Conservation (phyloP, 306 rosid species). For the Prunus kanzakura region DNA sequence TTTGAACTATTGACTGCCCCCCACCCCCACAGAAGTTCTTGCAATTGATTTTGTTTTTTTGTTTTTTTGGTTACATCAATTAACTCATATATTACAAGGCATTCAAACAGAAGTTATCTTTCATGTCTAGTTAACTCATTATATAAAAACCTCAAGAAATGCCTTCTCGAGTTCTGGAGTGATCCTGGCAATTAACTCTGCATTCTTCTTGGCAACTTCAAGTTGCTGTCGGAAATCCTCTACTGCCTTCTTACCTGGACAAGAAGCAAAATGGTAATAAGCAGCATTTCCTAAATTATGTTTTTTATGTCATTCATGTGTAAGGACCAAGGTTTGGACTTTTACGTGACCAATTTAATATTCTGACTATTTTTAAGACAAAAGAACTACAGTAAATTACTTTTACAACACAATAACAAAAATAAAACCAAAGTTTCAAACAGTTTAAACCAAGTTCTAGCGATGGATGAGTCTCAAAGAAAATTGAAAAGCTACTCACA, state of each 20-base stretch:
- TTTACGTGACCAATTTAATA: background rate
- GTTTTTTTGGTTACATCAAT: too few relatives aligned
- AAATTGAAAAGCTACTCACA: constrained; percentile 48
- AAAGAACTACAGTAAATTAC: background rate
- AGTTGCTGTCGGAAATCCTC: constrained; percentile 56
- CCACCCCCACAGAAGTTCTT: too few relatives aligned
- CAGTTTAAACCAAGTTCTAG: background rate
- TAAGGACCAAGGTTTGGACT: background rate
- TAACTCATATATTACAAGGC: background rate
- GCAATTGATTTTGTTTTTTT: background rate
- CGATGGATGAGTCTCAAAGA: background rate
- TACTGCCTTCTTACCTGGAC: constrained; percentile 65
- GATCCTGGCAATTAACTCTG: constrained; percentile 69
- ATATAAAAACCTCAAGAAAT: constrained; percentile 71
- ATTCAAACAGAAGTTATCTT: background rate
- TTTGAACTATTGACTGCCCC: too few relatives aligned
- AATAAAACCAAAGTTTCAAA: background rate
- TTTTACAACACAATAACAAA: background rate
- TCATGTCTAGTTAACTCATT: background rate
- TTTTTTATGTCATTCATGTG: background rate
- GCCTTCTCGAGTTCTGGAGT: constrained; percentile 71
- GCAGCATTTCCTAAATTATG: background rate
- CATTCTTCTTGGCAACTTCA: constrained; percentile 48
- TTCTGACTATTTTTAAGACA: background rate
- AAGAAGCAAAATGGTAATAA: constrained; percentile 17